phyloP scores from a whole-genome alignment of 257 asterid species.

The Schizonepeta tenuifolia region DNA sequence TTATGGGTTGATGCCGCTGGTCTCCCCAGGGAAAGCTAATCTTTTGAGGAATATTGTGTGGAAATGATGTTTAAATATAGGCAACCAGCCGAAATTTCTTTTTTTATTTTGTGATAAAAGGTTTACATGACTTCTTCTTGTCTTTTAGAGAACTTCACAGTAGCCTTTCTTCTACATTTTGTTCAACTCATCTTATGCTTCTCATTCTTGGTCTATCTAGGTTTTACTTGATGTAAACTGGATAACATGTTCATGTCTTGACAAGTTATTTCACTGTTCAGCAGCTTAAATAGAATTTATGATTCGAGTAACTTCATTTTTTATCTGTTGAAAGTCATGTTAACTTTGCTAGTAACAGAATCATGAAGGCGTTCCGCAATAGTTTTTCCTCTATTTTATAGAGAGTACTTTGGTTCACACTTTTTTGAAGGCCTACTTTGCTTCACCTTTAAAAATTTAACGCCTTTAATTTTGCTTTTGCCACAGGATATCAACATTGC shows the following conservation, averaged over 20 bases:
- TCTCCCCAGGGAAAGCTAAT: neutral
- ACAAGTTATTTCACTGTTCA: neutral
- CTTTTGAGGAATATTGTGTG: neutral
- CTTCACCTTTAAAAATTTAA: constrained; percentile 10
- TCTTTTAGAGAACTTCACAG: neutral
- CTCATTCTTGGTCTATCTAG: neutral
- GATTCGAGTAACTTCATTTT: constrained; percentile 2
- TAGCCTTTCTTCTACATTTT: neutral
- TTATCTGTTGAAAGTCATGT: neutral
- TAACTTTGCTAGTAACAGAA: constrained; percentile 6
- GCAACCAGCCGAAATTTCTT: neutral
- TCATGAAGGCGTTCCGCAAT: constrained; percentile 1
- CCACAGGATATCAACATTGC: constrained; percentile 50
- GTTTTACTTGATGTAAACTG: constrained; percentile 9
- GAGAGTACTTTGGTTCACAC: constrained; percentile 1
- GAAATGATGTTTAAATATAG: neutral
- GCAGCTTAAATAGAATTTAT: constrained; percentile 3
- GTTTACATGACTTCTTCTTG: neutral
- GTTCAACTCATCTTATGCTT: neutral
- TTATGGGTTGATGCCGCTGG: constrained; percentile 19
- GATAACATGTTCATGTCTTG: neutral
- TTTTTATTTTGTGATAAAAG: neutral
- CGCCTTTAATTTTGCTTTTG: constrained; percentile 24
- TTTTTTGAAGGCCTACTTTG: neutral
- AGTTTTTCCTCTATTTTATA: neutral